Evolutionary conservation across 345 rosid genomes (phyloP).

Genomic region (Hibiscus syriacus): DNA sequence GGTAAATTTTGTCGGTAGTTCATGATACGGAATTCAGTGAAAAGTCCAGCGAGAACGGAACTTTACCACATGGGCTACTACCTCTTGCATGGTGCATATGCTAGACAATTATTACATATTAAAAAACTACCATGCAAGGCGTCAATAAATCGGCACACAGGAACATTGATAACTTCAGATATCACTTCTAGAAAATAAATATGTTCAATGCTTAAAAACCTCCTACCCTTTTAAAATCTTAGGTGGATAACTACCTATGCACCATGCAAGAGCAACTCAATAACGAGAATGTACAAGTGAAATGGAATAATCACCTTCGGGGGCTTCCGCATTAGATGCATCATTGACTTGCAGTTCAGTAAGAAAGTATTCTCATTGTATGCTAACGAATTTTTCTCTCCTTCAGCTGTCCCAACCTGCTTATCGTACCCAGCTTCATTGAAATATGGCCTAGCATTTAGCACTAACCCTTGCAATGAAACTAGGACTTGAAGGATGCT

Average conservation of each 20-base stretch:
- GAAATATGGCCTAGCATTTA: constrained; percentile 91
- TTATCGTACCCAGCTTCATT: constrained; percentile 98
- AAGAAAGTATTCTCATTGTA: constrained; percentile 93
- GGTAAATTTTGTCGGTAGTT: neutral
- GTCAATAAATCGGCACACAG: neutral
- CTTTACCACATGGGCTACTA: neutral
- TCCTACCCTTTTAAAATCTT: neutral
- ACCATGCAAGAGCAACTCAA: neutral
- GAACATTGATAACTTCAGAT: neutral
- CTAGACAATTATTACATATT: neutral
- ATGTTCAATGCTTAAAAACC: neutral
- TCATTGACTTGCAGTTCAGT: constrained; percentile 89
- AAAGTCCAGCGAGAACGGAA: neutral
- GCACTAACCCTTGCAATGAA: constrained; percentile 93
- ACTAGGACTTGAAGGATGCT: constrained; percentile 98
- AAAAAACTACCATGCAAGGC: neutral
- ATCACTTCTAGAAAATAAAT: neutral
- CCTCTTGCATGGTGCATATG: neutral
- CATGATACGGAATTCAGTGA: neutral
- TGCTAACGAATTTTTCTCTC: constrained; percentile 86
- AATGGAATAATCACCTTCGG: constrained; percentile 56
- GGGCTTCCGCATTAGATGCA: constrained; percentile 79
- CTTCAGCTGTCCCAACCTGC: constrained; percentile 91
- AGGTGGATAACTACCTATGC: neutral
- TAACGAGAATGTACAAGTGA: neutral